Evolutionary conservation across 352 stramenopile genomes (phyloP), one percentile per base, ranked within the genome.

Genomic region (Phytophthora macrochlamydospora): DNA sequence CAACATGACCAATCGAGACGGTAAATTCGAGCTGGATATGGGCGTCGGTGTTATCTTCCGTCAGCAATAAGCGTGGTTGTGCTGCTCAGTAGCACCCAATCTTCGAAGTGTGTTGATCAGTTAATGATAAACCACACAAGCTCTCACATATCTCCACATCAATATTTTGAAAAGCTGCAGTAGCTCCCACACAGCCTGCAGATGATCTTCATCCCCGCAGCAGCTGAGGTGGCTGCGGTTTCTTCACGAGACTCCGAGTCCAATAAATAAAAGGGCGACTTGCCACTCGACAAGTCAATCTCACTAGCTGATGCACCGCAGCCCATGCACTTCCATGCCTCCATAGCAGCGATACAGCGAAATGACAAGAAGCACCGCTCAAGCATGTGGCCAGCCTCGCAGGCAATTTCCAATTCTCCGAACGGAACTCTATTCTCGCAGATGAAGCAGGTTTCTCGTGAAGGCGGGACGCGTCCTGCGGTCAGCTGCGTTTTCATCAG

Each of bases 271-370:
- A 24, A 94, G 40, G 85, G 80, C 28, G 64, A 65, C 42, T 30
- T 51, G 24, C 72, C 75, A 14, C 56, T 53, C 1, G 69, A 75
- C 56, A 78, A 75, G 45, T 87, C 71, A 31, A 90, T 76, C 64
- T 89, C 79, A 40, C 77, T 79, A 30, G 87, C 87, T 18, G 74
- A 81, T 4, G 78, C 82, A 8, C 81, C 83, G 40, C 87, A 95
- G 42, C 85, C 83, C 80, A 92, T 85, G 65, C 87, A 95, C 52
- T 93, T 93, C 85, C 85, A 95, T 42, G 83, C 73, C 51, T 91
- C 81, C 73, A 90, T 87, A 2, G 78, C 77, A 29, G 78, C 59
- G 29, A 95, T 73, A 8, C 79, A 79, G 54, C 79, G 76, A 42
- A 93, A 93, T 32, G 83, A 93, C 24, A 93, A 59, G 42, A 93